Evolutionary conservation across 2,329 filamentous ascomycete species (phyloP), one percentile per base, ranked within the genome.

Genomic region (Colletotrichum sp.): DNA sequence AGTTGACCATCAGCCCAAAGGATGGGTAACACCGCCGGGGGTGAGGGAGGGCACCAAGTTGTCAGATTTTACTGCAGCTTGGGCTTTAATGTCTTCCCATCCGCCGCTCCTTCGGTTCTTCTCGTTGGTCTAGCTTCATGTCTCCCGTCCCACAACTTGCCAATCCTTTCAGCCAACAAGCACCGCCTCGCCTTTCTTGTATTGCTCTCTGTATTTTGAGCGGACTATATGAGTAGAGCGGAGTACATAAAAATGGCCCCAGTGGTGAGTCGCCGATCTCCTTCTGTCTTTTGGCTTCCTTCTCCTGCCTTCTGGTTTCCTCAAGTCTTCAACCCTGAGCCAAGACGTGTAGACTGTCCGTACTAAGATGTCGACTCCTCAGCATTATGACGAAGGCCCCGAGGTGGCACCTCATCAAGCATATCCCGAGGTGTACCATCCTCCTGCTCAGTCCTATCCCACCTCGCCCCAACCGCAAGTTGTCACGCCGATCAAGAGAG

Each of bases 341-440:
- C 69, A 59, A 34, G 26, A 10, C 34, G 7, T 15, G 18, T n/a
- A 36, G 55, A 64, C 32, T 65, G n/a, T 21, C 57, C 44, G 21
- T n/a, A 55, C 70, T 65, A 60, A 68, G 60, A 28, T 55, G 36
- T 66, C 30, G 39, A 71, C 57, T 60, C 24, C 59, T 65, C 44
- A 67, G n/a, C 49, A 76, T 52, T 75, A 75, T 34, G 75, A 76
- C 30, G 71, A 76, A 75, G 75, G 75, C 71, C 75, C 75, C 24
- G 75, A 76, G 55, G 18, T 76, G 49, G 75, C 71, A 24, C 75
- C 71, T 67, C 60, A 76, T 28, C 66, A 67, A 13, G 70, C 71
- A 16, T 70, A 60, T 24, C 75, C 71, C 28, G 75, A 76, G 67
- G 75, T 76, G 24, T 76, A 76, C 39, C 66, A 75, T n/a, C 65